These are phyloP conservation scores for Rhodotorula sp. DNA, from an alignment of 1,284 basidiomycete species.

Conservation along the genomic window DNA sequence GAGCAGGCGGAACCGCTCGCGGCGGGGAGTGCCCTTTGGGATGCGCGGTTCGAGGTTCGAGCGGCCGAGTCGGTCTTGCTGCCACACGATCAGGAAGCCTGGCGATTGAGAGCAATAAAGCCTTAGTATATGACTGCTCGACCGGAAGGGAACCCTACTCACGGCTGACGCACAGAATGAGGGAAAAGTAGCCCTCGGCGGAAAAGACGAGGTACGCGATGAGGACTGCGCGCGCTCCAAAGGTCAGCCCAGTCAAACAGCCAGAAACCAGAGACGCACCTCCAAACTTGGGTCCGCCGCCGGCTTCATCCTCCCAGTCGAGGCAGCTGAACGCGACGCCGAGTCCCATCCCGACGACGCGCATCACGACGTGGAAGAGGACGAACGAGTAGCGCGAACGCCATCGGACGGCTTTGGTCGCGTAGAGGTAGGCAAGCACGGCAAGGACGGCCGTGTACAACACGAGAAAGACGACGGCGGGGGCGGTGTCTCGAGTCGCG, in stretches of 20 bases:
- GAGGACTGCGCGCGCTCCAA: background rate
- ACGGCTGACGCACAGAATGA: constrained; percentile 40
- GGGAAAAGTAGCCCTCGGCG: constrained; percentile 40
- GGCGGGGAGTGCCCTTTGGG: background rate
- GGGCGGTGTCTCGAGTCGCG: background rate
- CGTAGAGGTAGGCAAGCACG: background rate
- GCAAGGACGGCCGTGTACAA: background rate
- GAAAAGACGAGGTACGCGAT: constrained; percentile 41
- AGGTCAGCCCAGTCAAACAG: background rate
- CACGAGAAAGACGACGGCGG: background rate
- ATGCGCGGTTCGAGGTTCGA: constrained; percentile 9
- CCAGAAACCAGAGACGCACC: no score
- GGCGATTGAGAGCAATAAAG: background rate
- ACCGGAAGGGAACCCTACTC: background rate
- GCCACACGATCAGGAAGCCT: constrained; percentile 43
- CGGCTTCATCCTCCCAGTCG: background rate
- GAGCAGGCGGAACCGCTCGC: background rate
- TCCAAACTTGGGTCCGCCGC: background rate
- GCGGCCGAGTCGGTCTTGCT: constrained; percentile 22
- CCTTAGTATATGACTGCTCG: background rate
- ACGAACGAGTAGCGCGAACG: background rate
- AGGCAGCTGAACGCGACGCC: background rate
- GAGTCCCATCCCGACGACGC: background rate
- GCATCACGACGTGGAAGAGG: background rate
- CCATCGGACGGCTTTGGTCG: background rate